phyloP scores from a whole-genome alignment of 768 basidiomycete genomes.

The Russula dissimulans region DNA sequence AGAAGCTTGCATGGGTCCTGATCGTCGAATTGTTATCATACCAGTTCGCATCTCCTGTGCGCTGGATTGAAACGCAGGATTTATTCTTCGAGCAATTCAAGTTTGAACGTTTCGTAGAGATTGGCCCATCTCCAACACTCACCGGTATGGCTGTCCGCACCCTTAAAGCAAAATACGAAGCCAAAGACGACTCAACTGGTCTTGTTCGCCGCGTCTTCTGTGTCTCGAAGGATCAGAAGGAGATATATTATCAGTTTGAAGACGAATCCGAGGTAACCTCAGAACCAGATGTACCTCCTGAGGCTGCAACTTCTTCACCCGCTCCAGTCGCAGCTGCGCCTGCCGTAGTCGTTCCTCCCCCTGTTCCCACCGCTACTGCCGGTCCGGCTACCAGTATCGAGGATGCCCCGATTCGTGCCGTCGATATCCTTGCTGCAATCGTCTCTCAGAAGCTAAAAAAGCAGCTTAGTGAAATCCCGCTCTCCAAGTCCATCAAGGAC shows the following conservation, averaged over 20 bases:
- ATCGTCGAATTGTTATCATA: slow-evolving; percentile 96
- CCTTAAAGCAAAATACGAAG: slow-evolving; percentile 89
- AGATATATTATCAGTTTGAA: slow-evolving; percentile 97
- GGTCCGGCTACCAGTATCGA: slow-evolving; percentile 56
- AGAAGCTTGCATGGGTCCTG: slow-evolving; percentile 91
- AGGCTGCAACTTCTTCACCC: slow-evolving; percentile 25
- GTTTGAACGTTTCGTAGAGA: slow-evolving; percentile 91
- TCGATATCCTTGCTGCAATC: slow-evolving; percentile 78
- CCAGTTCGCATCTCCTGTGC: slow-evolving; percentile 96
- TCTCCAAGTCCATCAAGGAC: slow-evolving; percentile 94
- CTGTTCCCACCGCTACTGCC: slow-evolving; percentile 34
- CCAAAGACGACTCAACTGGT: slow-evolving; percentile 75
- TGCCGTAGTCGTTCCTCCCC: slow-evolving; percentile 30
- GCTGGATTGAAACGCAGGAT: slow-evolving; percentile 99
- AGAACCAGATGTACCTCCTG: slow-evolving; percentile 27
- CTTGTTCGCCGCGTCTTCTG: slow-evolving; percentile 77
- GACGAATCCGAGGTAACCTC: slow-evolving; percentile 48
- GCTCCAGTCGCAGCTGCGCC: slow-evolving; percentile 28
- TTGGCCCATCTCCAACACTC: slow-evolving; percentile 93
- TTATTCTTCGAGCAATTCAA: slow-evolving; percentile 76
- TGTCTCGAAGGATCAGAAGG: slow-evolving; percentile 90
- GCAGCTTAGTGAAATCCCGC: slow-evolving; percentile 75
- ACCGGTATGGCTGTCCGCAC: slow-evolving; percentile 92
- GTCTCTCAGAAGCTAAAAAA: slow-evolving; percentile 99
- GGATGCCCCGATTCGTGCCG: slow-evolving; percentile 85